These are phyloP conservation scores for Ploettnerulaceae sp. DNA, from an alignment of 2,329 filamentous ascomycete species.

Conservation along the genomic window DNA sequence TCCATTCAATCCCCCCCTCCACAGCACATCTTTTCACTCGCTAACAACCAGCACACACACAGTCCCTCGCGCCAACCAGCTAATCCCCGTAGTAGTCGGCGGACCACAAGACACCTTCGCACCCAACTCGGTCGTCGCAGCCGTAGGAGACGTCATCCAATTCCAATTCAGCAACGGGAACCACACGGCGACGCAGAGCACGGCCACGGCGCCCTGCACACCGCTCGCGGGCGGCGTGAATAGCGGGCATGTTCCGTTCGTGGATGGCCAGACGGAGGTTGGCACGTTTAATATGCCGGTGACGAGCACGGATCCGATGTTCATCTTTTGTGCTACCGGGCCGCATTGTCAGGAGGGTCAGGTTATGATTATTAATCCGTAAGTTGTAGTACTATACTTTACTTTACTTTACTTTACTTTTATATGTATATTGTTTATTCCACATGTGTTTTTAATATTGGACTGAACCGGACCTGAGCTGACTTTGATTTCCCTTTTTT, in stretches of 20 bases:
- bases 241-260: slow-evolving; percentile 1
- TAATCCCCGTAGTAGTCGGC: slow-evolving; percentile 2
- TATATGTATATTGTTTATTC: too few relatives aligned
- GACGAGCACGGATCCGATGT: background rate
- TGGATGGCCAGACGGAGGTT: slow-evolving; percentile 2
- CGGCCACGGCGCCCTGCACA: background rate
- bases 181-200: slow-evolving; percentile 3
- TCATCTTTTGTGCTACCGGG: slow-evolving; percentile 2
- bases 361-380: slow-evolving; percentile 5
- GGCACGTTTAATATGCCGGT: slow-evolving; percentile 4
- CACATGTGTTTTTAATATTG: too few relatives aligned
- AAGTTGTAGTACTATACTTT: background rate
- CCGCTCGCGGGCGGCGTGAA: background rate
- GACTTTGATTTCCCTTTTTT: background rate
- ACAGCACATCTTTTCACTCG: too few relatives aligned
- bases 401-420: background rate
- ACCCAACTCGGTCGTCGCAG: background rate
- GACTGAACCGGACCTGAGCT: background rate
- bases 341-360: slow-evolving; percentile 2
- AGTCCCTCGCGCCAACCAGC: slow-evolving; percentile 5
- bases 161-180: slow-evolving; percentile 7
- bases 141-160: slow-evolving; percentile 3
- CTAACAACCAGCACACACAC: too few relatives aligned
- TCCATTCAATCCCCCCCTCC: too few relatives aligned
- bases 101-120: slow-evolving; percentile 4